A percentile compares a stretch with the other conserved stretches of the same genome.
These are phyloP conservation scores for Elongisporangium prolatum DNA, from an alignment of 352 stramenopile genomes.

Conservation along the genomic window DNA sequence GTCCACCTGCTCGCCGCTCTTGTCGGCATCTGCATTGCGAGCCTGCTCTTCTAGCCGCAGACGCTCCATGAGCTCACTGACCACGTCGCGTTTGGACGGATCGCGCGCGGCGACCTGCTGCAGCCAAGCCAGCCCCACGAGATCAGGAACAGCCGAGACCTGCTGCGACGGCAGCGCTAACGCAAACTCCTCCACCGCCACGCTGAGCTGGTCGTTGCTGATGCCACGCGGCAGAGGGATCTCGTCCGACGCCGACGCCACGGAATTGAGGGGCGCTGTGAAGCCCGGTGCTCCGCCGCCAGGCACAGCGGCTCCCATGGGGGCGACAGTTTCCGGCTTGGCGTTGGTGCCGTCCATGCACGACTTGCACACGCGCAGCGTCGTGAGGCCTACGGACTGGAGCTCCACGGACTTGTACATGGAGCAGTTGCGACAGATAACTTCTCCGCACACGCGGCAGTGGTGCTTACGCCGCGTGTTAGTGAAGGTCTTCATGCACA, in stretches of 20 bases:
- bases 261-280: conserved; percentile 5
- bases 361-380: conserved; percentile 70
- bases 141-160: conserved; percentile 56
- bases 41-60: conserved; percentile 40
- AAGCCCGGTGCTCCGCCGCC: background rate
- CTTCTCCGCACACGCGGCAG: conserved; percentile 77
- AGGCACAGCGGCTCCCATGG: conserved; percentile 10
- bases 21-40: conserved; percentile 12
- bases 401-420: conserved; percentile 76
- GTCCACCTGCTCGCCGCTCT: conserved; percentile 52
- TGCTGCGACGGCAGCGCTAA: conserved; percentile 53
- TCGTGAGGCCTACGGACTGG: conserved; percentile 66
- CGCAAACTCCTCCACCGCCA: conserved; percentile 72
- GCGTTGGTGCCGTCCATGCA: conserved; percentile 62
- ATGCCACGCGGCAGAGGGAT: conserved; percentile 32
- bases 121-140: conserved; percentile 76
- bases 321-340: conserved; percentile 8
- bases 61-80: conserved; percentile 63
- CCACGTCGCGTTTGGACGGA: conserved; percentile 65
- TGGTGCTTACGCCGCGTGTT: conserved; percentile 78
- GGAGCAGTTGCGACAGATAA: conserved; percentile 80
- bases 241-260: conserved; percentile 10
- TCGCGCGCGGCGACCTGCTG: conserved; percentile 64
- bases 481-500: conserved; percentile 81
- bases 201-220: conserved; percentile 35